phyloP scores from a whole-genome alignment of 345 rosid genomes.

The Excoecaria cochinchinensis region DNA sequence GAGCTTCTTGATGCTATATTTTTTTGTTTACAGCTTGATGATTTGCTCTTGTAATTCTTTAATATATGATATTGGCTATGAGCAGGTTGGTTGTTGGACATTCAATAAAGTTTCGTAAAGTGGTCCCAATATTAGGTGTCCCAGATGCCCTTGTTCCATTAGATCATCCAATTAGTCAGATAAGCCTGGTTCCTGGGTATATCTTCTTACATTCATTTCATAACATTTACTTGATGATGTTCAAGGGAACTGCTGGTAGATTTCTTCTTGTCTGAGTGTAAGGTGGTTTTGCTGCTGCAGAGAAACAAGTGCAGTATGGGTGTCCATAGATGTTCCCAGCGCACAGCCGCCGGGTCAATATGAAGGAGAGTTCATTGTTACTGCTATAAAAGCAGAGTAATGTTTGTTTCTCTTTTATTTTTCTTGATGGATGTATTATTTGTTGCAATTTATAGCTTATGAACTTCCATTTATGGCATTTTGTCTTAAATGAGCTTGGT shows the following conservation, averaged over 20 bases:
- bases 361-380: conserved; percentile 78
- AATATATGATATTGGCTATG: conserved; percentile 25
- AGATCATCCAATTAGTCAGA: conserved; percentile 70
- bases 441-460: not conserved
- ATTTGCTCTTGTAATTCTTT: conserved; percentile 15
- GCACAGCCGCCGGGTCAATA: conserved; percentile 86
- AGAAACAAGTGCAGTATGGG: conserved; percentile 85
- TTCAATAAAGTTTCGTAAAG: conserved; percentile 63
- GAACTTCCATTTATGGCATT: not conserved
- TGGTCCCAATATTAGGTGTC: conserved; percentile 79
- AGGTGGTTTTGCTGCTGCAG: conserved; percentile 41
- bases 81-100: conserved; percentile 77
- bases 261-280: conserved; percentile 21
- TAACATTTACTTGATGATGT: conserved; percentile 4
- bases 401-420: conserved; percentile 13
- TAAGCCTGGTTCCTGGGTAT: conserved; percentile 83
- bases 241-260: conserved; percentile 4
- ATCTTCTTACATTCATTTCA: conserved; percentile 14
- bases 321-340: conserved; percentile 87
- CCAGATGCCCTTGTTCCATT: conserved; percentile 98
- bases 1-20: conserved; percentile 30
- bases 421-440: conserved; percentile 3
- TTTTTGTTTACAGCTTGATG: conserved; percentile 6
- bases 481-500: not conserved
- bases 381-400: conserved; percentile 73